These are phyloP conservation scores for Colletotrichum truncatum DNA, from an alignment of 2,329 filamentous ascomycete species.

Conservation along the genomic window DNA sequence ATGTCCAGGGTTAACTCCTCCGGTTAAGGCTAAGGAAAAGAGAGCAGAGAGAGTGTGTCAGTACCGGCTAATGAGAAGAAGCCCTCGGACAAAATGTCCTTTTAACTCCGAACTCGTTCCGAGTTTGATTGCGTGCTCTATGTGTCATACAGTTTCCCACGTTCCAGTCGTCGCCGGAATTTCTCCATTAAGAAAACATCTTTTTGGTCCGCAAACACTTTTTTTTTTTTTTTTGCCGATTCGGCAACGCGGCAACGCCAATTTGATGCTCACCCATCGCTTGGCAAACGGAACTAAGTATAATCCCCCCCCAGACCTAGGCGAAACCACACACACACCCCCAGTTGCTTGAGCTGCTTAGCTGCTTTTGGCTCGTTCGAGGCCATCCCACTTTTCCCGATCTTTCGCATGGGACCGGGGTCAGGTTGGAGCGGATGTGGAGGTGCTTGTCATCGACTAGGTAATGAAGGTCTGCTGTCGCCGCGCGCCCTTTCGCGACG, in stretches of 20 bases:
- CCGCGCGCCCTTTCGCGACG: neutral
- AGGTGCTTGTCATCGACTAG: slow-evolving; percentile 27
- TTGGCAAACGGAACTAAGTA: too few relatives aligned
- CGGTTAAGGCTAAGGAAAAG: neutral
- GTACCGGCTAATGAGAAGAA: neutral
- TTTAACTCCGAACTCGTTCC: slow-evolving; percentile 5
- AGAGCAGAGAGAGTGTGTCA: neutral
- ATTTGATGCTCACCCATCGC: neutral
- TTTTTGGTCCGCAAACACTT: too few relatives aligned
- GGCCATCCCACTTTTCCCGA: slow-evolving; percentile 5
- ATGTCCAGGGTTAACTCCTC: neutral
- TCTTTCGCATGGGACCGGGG: slow-evolving; percentile 16
- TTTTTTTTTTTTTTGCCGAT: neutral
- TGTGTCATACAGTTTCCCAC: neutral
- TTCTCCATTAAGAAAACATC: neutral
- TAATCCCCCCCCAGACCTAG: too few relatives aligned
- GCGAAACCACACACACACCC: neutral
- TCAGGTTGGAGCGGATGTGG: slow-evolving; percentile 22
- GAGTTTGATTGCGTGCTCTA: neutral
- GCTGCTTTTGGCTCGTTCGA: neutral
- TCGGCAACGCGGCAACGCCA: slow-evolving; percentile 20
- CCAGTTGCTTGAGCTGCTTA: neutral
- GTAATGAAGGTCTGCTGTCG: slow-evolving; percentile 11
- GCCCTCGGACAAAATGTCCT: neutral
- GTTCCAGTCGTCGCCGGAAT: neutral